Percentiles rank a stretch among this genome's conserved stretches.
Conservation (phyloP, 2,329 filamentous ascomycete species). For the Fusarium globosum region DNA sequence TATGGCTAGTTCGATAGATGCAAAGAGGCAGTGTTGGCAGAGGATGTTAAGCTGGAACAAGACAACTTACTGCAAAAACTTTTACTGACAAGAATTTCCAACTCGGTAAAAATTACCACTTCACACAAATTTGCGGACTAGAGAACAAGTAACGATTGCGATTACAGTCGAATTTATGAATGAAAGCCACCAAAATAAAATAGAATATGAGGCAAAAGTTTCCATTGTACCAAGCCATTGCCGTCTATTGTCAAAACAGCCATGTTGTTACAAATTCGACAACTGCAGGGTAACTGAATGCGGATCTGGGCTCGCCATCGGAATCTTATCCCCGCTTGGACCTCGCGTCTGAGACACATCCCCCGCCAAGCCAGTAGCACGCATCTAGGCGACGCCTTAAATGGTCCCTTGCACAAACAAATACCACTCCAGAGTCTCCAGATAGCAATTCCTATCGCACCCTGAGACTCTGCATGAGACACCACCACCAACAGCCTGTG, state of each 20-base stretch:
- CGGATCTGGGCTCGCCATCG: neutral
- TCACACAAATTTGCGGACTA: too few relatives aligned
- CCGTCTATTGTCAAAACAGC: neutral
- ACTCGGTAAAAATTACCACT: too few relatives aligned
- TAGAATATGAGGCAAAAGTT: too few relatives aligned
- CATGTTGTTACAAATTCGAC: accelerated
- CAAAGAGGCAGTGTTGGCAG: too few relatives aligned
- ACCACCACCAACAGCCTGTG: neutral
- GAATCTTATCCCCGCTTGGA: neutral
- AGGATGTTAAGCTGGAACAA: too few relatives aligned
- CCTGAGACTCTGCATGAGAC: neutral
- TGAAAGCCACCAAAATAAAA: too few relatives aligned
- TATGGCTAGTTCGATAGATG: too few relatives aligned
- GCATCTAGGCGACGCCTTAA: neutral
- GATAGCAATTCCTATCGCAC: neutral
- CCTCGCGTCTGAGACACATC: neutral
- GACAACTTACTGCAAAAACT: too few relatives aligned
- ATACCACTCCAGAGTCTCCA: neutral
- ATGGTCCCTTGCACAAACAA: neutral
- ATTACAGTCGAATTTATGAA: too few relatives aligned
- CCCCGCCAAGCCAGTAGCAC: neutral
- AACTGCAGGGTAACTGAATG: neutral
- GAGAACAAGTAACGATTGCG: too few relatives aligned
- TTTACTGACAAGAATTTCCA: too few relatives aligned
- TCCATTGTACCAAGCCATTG: too few relatives aligned